Evolutionary conservation across 2,329 filamentous ascomycete genomes (phyloP).

Genomic region (Diaporthe humulicola): DNA sequence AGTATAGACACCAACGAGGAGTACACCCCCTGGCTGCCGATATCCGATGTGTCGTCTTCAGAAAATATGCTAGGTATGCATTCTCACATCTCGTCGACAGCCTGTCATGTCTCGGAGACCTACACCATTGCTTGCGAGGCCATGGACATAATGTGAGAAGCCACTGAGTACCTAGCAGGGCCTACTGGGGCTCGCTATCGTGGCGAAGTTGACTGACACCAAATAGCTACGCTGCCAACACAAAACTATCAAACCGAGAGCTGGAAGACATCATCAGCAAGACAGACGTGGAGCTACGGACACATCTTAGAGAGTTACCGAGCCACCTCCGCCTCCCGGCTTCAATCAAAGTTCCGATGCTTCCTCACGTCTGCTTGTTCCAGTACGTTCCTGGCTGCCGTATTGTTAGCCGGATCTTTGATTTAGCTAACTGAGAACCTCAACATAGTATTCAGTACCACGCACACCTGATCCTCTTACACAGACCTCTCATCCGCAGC

Average conservation of each 20-base stretch:
- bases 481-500: conserved; percentile 40
- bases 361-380: conserved; percentile 44
- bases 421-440: not conserved
- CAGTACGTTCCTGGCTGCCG: conserved; percentile 40
- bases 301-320: conserved; percentile 40
- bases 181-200: too few species aligned
- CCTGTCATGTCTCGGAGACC: conserved; percentile 41
- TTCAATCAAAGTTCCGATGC: conserved; percentile 37
- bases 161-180: not conserved
- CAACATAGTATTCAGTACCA: conserved; percentile 44
- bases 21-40: conserved; percentile 41
- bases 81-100: conserved; percentile 38
- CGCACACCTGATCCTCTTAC: conserved; percentile 42
- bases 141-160: conserved; percentile 40
- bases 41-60: not conserved
- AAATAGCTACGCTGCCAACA: conserved; percentile 20
- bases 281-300: conserved; percentile 40
- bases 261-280: conserved; percentile 41
- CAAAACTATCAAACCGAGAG: conserved; percentile 25
- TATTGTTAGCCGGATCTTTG: too few species aligned
- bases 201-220: not conserved
- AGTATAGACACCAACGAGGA: conserved; percentile 37
- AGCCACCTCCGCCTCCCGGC: conserved; percentile 39
- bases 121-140: conserved; percentile 42
- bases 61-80: conserved; percentile 31